Base-by-base conservation (phyloP, 352 stramenopile species). In the Phytophthora sojae region DNA sequence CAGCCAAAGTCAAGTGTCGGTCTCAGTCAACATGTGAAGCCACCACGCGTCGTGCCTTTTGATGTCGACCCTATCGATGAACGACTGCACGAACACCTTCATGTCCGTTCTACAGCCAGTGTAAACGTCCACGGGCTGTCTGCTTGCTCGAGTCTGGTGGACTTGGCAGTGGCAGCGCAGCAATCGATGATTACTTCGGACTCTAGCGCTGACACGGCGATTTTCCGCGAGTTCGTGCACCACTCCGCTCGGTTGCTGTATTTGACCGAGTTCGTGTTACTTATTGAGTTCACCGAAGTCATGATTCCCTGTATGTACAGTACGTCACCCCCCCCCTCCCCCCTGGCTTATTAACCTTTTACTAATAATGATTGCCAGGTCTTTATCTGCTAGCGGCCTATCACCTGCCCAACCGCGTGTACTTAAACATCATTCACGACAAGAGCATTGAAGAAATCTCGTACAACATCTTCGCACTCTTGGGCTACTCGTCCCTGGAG, bases 271-370 rank as follows among this genome's bases (percentile, higher is more conserved):
- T 53, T 53, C 45, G 5, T 53, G 6, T 19, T 53, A 5, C 11
- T 53, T n/a, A 12, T 53, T 17, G 45, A 53, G 45, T 53, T 53
- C 45, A 29, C 45, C 4, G 45, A 53, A 53, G 21, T 29, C 15
- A 53, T 53, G 45, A 17, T 53, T 53, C 45, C 19, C 5, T 53
- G 45, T n/a, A 30, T 53, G 19, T 53, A 53, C 45, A 53, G 3
- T 53, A 53, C 1, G 45, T 21, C 21, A 21, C 21, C 21, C 21
- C 21, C 21, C 21, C 21, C 21, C 21, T 21, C 21, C 21, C 21
- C 21, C 21, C 21, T 21, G 21, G 21, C 21, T 21, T 21, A 1
- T 21, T 21, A 30, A 30, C 1, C 26, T 4, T 30, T 30, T 30
- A 21, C 21, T 21, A 21, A 21, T 21, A 21, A 12, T 44, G 35